phyloP scores from a whole-genome alignment of 331 rosid species.

The Quercus tomentella region DNA sequence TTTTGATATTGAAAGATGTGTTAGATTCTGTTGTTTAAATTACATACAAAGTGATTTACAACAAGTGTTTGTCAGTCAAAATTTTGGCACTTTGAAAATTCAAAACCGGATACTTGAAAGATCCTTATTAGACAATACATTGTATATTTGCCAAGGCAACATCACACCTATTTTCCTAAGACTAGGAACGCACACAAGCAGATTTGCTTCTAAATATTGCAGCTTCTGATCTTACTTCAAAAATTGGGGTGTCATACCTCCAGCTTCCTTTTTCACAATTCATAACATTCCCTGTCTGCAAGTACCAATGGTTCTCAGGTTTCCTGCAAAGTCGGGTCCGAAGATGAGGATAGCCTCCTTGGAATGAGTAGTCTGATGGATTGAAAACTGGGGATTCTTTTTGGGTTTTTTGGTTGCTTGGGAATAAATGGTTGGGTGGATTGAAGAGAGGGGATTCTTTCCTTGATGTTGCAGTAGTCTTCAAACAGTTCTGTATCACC shows the following conservation, averaged over 20 bases:
- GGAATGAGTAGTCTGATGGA: constrained; percentile 62
- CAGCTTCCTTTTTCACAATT: constrained; percentile 30
- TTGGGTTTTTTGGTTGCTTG: constrained; percentile 29
- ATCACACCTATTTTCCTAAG: background rate
- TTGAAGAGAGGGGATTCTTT: constrained; percentile 40
- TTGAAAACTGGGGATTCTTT: constrained; percentile 73
- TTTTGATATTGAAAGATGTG: background rate
- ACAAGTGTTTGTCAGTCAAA: background rate
- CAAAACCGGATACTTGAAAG: background rate
- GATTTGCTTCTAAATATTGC: constrained; percentile 44
- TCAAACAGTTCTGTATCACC: constrained; percentile 67
- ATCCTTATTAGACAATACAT: background rate
- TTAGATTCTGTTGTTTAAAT: background rate
- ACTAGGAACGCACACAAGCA: constrained; percentile 43
- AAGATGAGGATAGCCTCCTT: constrained; percentile 76
- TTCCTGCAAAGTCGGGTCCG: constrained; percentile 34
- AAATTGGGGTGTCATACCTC: constrained; percentile 48
- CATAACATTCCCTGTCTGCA: constrained; percentile 34
- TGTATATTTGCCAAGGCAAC: background rate
- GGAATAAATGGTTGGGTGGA: constrained; percentile 19
- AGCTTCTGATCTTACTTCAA: constrained; percentile 52
- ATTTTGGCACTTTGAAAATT: background rate
- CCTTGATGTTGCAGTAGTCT: constrained; percentile 43
- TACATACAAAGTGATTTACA: too few relatives aligned
- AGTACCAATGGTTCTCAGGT: constrained; percentile 33